Percentiles rank a stretch among this genome's conserved stretches.
phyloP scores from a whole-genome alignment of 352 stramenopile species.

The Phytophthora melonis region DNA sequence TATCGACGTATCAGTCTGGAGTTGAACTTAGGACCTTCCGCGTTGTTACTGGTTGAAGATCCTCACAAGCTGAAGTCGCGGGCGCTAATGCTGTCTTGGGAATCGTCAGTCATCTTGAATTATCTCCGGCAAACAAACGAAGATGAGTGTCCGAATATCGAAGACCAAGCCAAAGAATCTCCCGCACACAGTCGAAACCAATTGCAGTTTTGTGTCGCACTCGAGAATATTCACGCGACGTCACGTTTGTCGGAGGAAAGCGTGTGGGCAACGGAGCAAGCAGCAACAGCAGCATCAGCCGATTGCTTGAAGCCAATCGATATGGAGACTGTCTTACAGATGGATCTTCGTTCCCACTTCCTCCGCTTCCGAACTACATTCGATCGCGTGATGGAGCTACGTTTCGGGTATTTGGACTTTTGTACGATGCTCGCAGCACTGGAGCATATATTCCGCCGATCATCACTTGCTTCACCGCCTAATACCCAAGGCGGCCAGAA shows the following conservation, averaged over 20 bases:
- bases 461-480: conserved; percentile 21
- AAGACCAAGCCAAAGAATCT: conserved; percentile 28
- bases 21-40: conserved; percentile 71
- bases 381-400: conserved; percentile 80
- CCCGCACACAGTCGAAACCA: conserved; percentile 54
- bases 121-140: conserved; percentile 63
- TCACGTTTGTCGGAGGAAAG: conserved; percentile 82
- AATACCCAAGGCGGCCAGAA: conserved; percentile 27
- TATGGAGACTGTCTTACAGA: conserved; percentile 73
- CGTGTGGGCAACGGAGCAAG: conserved; percentile 59
- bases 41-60: conserved; percentile 81
- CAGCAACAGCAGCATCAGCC: conserved; percentile 53
- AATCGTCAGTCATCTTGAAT: conserved; percentile 68
- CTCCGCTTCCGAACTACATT: conserved; percentile 75
- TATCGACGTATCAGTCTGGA: conserved; percentile 66
- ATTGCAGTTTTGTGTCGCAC: conserved; percentile 64
- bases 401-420: conserved; percentile 88
- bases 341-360: conserved; percentile 71
- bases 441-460: conserved; percentile 61
- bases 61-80: conserved; percentile 73
- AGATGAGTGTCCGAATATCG: conserved; percentile 33
- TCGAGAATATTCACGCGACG: conserved; percentile 80
- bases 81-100: conserved; percentile 86
- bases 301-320: conserved; percentile 86
- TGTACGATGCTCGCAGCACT: conserved; percentile 71